Evolutionary conservation across 2,329 filamentous ascomycete species (phyloP).

Genomic region (Tothia fuscella): DNA sequence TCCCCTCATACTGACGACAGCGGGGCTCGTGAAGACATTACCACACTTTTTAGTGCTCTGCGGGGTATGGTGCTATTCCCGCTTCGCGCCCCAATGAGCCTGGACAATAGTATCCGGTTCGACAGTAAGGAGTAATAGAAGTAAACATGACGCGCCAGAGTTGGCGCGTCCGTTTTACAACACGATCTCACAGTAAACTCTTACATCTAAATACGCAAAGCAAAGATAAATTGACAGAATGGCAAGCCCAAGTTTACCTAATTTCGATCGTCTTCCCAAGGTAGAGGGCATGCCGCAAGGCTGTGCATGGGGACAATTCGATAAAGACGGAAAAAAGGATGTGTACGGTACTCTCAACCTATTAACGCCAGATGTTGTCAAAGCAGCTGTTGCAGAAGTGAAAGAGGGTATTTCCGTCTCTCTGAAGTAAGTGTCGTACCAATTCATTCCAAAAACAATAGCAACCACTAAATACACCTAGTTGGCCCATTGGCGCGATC

Average conservation of each 20-base stretch:
- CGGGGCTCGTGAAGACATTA: no score
- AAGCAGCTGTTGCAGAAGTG: slow-evolving; percentile 31
- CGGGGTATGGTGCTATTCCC: no score
- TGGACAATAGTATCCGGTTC: no score
- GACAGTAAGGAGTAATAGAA: no score
- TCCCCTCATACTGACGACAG: no score
- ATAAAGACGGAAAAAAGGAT: slow-evolving; percentile 39
- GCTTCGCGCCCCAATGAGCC: no score
- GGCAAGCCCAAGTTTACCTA: slow-evolving; percentile 3
- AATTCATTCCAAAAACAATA: not conserved
- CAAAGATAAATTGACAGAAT: not conserved
- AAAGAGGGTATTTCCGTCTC: slow-evolving; percentile 40
- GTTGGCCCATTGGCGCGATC: slow-evolving; percentile 13
- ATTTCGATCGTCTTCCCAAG: slow-evolving; percentile 11
- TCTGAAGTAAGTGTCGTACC: slow-evolving; percentile 34
- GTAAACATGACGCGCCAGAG: no score
- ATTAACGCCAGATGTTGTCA: slow-evolving; percentile 35
- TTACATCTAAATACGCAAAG: not conserved
- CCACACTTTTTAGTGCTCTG: no score
- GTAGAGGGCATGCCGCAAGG: slow-evolving; percentile 19
- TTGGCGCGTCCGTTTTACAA: no score
- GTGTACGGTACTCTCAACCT: slow-evolving; percentile 41
- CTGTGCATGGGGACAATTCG: slow-evolving; percentile 43
- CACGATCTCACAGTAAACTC: not conserved
- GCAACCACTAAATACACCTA: slow-evolving; percentile 6